Percentiles rank a stretch among this genome's conserved stretches.
These are phyloP conservation scores for Graphilbum ipis-grandicollis DNA, from an alignment of 2,329 filamentous ascomycete species.

Conservation along the genomic window DNA sequence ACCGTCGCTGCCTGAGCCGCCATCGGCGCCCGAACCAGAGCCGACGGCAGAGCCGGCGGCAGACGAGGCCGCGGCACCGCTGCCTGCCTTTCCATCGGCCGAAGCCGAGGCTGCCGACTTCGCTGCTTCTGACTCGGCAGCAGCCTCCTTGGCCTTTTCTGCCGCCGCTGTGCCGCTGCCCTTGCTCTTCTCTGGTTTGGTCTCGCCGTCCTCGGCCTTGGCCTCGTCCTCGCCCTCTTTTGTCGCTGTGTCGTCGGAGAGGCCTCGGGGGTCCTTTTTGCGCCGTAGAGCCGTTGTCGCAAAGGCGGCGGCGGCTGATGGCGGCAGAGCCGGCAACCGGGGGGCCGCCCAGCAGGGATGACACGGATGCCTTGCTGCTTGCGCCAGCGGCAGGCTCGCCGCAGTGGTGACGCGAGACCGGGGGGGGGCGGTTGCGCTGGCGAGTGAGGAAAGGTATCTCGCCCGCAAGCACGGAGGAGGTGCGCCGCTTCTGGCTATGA, in stretches of 20 bases:
- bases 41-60: slow-evolving; percentile 25
- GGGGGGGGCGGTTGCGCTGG: slow-evolving; percentile 1
- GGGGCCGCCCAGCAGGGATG: no score
- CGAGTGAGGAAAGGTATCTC: slow-evolving; percentile 3
- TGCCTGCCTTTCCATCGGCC: slow-evolving; percentile 33
- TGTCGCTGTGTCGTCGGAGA: slow-evolving; percentile 7
- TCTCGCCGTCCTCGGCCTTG: not conserved
- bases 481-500: slow-evolving; percentile 2
- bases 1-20: slow-evolving; percentile 39
- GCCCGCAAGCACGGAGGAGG: not conserved
- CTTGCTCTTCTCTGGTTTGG: slow-evolving; percentile 3
- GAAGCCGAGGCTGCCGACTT: slow-evolving; percentile 19
- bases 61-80: slow-evolving; percentile 3
- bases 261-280: slow-evolving; percentile 10
- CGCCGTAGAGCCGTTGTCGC: slow-evolving; percentile 5
- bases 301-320: slow-evolving; percentile 2
- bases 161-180: no score
- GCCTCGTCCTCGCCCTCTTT: slow-evolving; percentile 6
- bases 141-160: slow-evolving; percentile 4
- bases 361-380: not conserved
- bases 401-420: not conserved
- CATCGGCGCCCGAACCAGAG: slow-evolving; percentile 27
- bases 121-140: not conserved
- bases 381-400: not conserved
- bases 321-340: no score